These are phyloP conservation scores for Wickerhamomyces tratensis DNA, from an alignment of 805 yeast species.

Conservation along the genomic window DNA sequence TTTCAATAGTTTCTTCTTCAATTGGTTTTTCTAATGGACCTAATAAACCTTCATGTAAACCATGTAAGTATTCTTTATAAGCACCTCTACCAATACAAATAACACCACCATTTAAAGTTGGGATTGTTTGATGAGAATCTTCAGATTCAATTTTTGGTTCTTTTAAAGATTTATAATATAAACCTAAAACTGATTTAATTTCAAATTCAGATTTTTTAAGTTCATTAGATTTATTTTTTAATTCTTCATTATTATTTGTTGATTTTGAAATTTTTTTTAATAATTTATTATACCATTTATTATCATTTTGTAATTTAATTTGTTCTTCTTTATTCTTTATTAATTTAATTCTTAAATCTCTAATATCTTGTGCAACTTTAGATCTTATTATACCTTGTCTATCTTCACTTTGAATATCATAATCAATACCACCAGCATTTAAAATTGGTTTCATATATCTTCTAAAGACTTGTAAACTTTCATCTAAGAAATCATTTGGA, in stretches of 20 bases:
- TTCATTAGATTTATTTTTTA: constrained; percentile 19
- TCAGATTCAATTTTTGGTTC: constrained; percentile 16
- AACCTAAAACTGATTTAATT: constrained; percentile 44
- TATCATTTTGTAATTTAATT: constrained; percentile 9
- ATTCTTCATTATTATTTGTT: constrained; percentile 8
- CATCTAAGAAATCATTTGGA: constrained; percentile 81
- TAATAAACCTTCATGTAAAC: constrained; percentile 88
- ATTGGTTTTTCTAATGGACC: constrained; percentile 70
- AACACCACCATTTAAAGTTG: constrained; percentile 66
- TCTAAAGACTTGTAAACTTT: constrained; percentile 63
- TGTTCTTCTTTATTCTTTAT: constrained; percentile 18
- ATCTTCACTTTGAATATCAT: constrained; percentile 62
- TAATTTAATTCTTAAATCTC: constrained; percentile 51
- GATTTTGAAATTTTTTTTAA: constrained; percentile 3
- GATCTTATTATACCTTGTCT: constrained; percentile 86
- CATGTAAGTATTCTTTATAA: constrained; percentile 82
- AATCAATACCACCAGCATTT: constrained; percentile 78
- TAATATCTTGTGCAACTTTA: constrained; percentile 72
- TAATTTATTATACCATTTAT: constrained; percentile 11
- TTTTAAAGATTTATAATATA: constrained; percentile 29
- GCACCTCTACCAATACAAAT: constrained; percentile 94
- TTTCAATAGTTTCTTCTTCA: constrained; percentile 3
- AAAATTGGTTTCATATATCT: constrained; percentile 79
- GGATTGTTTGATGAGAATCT: constrained; percentile 35
- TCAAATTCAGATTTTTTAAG: constrained; percentile 29